Percentiles rank a stretch among this genome's conserved stretches.
phyloP scores from a whole-genome alignment of 2,329 filamentous ascomycete species.

The Paraconiothyrium brasiliense region DNA sequence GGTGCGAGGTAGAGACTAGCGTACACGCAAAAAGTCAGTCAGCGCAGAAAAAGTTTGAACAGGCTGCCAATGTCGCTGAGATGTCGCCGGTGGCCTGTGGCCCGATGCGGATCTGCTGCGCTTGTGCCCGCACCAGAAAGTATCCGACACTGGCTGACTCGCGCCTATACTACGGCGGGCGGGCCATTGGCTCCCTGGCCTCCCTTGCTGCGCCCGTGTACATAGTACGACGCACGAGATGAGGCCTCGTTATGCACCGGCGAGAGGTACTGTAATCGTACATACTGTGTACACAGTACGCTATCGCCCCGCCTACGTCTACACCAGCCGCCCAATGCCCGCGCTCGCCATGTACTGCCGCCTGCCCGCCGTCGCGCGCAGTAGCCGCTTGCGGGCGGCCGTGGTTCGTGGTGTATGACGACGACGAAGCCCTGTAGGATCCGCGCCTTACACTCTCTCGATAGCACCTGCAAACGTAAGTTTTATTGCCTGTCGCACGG shows the following conservation, averaged over 20 bases:
- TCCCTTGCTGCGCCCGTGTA: constrained; percentile 39
- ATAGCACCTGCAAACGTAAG: constrained; percentile 2
- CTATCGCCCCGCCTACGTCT: constrained; percentile 21
- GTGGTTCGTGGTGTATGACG: not conserved
- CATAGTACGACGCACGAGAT: constrained; percentile 30
- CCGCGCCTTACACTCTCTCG: constrained; percentile 7
- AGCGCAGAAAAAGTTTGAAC: constrained; percentile 6
- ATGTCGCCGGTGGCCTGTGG: constrained; percentile 11
- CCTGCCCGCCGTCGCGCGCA: constrained; percentile 1
- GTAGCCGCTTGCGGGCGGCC: constrained; percentile 7
- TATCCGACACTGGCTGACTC: constrained; percentile 31
- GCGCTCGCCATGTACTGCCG: constrained; percentile 1
- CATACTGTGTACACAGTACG: constrained; percentile 14
- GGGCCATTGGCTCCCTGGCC: constrained; percentile 33
- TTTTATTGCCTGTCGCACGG: constrained; percentile 2
- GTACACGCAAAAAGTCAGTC: constrained; percentile 14
- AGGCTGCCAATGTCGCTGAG: constrained; percentile 6
- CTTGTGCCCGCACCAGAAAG: constrained; percentile 16
- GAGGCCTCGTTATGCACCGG: constrained; percentile 31
- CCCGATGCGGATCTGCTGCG: constrained; percentile 2
- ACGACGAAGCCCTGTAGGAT: not conserved
- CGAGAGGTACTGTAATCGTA: too few relatives aligned
- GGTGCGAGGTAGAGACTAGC: constrained; percentile 8
- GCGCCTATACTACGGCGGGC: constrained; percentile 33
- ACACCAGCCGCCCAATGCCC: constrained; percentile 11